These are phyloP conservation scores for Thielaviopsis ethacetica DNA, from an alignment of 2,329 filamentous ascomycete species.

Conservation along the genomic window DNA sequence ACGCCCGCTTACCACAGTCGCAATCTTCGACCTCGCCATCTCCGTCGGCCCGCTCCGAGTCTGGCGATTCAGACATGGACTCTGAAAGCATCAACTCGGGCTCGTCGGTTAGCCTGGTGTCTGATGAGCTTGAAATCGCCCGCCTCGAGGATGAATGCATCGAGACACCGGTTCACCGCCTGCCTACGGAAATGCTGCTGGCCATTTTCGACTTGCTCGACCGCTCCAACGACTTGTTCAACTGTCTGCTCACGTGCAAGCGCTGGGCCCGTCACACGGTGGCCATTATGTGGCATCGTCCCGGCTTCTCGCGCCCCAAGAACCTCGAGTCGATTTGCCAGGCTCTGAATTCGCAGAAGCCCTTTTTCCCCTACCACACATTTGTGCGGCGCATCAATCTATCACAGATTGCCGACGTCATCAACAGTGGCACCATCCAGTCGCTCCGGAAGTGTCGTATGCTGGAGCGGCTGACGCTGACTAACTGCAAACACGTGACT, in stretches of 20 bases:
- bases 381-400: slow-evolving; percentile 88
- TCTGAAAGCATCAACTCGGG: slow-evolving; percentile 79
- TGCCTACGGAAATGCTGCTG: slow-evolving; percentile 92
- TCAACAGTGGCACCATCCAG: slow-evolving; percentile 80
- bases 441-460: slow-evolving; percentile 74
- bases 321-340: slow-evolving; percentile 68
- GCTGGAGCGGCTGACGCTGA: slow-evolving; percentile 82
- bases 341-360: slow-evolving; percentile 54
- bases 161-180: slow-evolving; percentile 61
- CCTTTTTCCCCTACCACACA: slow-evolving; percentile 76
- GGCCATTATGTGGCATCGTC: slow-evolving; percentile 86
- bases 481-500: slow-evolving; percentile 71
- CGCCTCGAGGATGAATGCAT: slow-evolving; percentile 50
- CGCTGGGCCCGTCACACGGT: slow-evolving; percentile 87
- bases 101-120: slow-evolving; percentile 72
- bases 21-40: slow-evolving; percentile 46
- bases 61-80: slow-evolving; percentile 90
- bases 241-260: slow-evolving; percentile 87
- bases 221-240: slow-evolving; percentile 58
- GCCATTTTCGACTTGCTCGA: slow-evolving; percentile 75
- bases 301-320: slow-evolving; percentile 72
- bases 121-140: slow-evolving; percentile 53
- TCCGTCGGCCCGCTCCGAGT: slow-evolving; percentile 58
- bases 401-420: slow-evolving; percentile 52
- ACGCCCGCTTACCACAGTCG: slow-evolving; percentile 1